Evolutionary conservation across 2,329 filamentous ascomycete genomes (phyloP).

Genomic region (Penicillium sp.): DNA sequence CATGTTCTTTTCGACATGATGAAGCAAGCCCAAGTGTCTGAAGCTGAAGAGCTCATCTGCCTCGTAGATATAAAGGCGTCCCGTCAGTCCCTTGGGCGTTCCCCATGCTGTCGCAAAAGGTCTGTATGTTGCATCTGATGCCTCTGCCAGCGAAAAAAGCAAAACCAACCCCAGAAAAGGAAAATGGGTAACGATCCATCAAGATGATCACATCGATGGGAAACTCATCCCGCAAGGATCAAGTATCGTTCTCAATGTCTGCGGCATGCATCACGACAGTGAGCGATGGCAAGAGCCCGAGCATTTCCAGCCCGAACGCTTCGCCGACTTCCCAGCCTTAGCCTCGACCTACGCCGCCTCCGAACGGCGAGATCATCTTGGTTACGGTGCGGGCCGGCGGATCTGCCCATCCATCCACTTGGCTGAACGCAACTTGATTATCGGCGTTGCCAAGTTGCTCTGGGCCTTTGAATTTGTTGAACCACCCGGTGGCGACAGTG

Average conservation of each 20-base stretch:
- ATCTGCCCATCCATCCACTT: conserved; percentile 1
- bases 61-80: too few species aligned
- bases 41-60: too few species aligned
- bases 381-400: neutral
- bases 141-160: neutral
- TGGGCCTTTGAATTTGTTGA: neutral
- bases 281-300: neutral
- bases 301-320: neutral
- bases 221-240: neutral
- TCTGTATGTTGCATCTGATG: neutral
- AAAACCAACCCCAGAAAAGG: neutral
- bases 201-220: neutral
- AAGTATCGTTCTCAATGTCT: neutral
- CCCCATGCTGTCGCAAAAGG: neutral
- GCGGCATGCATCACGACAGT: neutral
- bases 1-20: too few species aligned
- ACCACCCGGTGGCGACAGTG: neutral
- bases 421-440: neutral
- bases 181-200: neutral
- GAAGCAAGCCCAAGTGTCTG: too few species aligned
- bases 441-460: neutral
- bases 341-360: neutral
- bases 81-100: neutral
- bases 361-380: neutral
- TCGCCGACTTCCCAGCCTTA: neutral